A percentile compares a stretch with the other conserved stretches of the same genome.
phyloP scores from a whole-genome alignment of 2,329 filamentous ascomycete species.

The Nothophoma quercina region DNA sequence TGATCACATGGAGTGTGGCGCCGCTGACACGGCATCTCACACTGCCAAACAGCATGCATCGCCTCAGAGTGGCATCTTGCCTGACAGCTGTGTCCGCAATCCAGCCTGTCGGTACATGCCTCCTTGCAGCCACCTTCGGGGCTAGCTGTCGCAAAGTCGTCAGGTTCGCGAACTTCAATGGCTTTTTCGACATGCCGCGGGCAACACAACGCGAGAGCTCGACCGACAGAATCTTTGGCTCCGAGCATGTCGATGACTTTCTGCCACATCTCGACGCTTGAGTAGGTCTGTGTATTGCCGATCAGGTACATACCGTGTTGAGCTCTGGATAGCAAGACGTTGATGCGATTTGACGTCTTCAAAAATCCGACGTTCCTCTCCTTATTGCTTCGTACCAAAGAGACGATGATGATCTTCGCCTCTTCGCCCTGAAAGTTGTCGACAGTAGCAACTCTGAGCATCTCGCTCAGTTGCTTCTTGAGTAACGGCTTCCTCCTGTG shows the following conservation, averaged over 20 bases:
- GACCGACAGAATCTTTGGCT: conserved; percentile 24
- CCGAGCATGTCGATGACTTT: conserved; percentile 63
- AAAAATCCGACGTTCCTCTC: conserved; percentile 69
- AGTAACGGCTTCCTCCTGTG: conserved; percentile 25
- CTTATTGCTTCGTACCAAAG: conserved; percentile 73
- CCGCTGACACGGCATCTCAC: conserved; percentile 36
- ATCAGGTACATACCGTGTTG: conserved; percentile 76
- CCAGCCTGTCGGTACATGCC: conserved; percentile 30
- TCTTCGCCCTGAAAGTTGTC: conserved; percentile 84
- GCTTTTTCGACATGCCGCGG: conserved; percentile 35
- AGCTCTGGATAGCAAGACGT: conserved; percentile 72
- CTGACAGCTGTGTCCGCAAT: conserved; percentile 42
- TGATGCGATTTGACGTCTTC: conserved; percentile 70
- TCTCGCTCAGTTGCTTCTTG: conserved; percentile 33
- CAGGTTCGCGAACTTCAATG: conserved; percentile 34
- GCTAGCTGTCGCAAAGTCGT: conserved; percentile 37
- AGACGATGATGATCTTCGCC: conserved; percentile 73
- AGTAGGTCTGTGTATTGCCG: conserved; percentile 68
- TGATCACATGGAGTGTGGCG: conserved; percentile 36
- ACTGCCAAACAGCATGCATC: conserved; percentile 39
- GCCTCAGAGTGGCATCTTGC: conserved; percentile 40
- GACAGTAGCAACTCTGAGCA: conserved; percentile 64
- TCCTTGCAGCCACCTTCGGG: conserved; percentile 44
- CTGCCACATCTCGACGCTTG: conserved; percentile 68
- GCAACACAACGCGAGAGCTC: conserved; percentile 33